Base-by-base conservation (phyloP, 495 filamentous ascomycete genomes). In the Penicillium waksmanii region DNA sequence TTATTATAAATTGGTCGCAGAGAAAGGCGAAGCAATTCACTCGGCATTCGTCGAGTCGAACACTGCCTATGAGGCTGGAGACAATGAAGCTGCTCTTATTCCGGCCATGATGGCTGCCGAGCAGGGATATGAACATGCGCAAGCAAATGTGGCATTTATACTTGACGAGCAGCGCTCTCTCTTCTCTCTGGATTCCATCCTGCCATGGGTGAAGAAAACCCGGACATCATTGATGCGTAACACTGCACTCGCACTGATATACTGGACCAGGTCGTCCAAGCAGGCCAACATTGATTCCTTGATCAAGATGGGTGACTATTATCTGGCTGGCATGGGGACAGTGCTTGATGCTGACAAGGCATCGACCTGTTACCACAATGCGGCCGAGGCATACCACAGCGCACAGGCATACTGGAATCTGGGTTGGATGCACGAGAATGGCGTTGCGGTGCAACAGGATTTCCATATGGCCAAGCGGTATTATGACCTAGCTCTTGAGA, bases 361-460 rank as follows among this genome's bases (percentile, higher is more conserved):
- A 1, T 93, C 93, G 0, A 85, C 88, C 19, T 98, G 96, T 75
- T 99, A 98, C 63, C 87, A 89, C 53, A 89, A 89, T 9, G 95
- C 95, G 5, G 93, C 93, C 1, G 95, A 98, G 66, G 91, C 86
- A 51, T 85, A 92, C 65, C 90, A 91, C 66, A 95, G 91, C 67
- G 93, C 94, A 25, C 95, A 98, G 76, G 96, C 96, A 12, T 87
- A 96, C 55, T 99, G 92, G 85, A 97, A 99, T 63, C 80, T 99
- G 12, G 95, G 95, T 13, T 99, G 95, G 95, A 98, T 99, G 91
- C 92, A 99, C 73, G 95, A 99, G 74, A 97, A 98, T 67, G 95
- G 95, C 3, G 80, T 98, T 47, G 92, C 94, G 11, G 87, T 97
- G 3, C 86, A 89, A 36, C 95, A 99, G 68, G 95, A 99, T 70